Evolutionary conservation across 306 rosid species (phyloP).

Genomic region (Gillenia trifoliata): DNA sequence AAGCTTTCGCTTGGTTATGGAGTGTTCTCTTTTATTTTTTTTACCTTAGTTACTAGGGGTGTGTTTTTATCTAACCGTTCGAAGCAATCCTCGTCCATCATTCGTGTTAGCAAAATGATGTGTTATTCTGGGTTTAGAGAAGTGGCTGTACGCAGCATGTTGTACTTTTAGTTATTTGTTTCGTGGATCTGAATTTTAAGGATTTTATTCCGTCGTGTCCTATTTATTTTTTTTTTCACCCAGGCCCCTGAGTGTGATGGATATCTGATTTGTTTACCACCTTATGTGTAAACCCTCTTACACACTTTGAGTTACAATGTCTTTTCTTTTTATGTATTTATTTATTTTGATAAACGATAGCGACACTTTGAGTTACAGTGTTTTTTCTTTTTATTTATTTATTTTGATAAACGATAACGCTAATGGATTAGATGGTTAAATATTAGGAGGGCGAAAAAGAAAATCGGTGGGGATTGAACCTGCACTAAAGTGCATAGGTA

Average conservation of each 20-base stretch:
- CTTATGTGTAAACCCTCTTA: not conserved
- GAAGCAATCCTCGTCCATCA: constrained; percentile 16
- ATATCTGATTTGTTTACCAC: not conserved
- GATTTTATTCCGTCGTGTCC: not conserved
- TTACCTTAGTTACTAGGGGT: constrained; percentile 6
- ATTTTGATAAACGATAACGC: no score
- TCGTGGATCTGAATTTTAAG: constrained; percentile 20
- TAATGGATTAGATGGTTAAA: no score
- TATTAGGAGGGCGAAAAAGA: no score
- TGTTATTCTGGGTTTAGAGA: constrained; percentile 17
- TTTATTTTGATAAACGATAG: no score
- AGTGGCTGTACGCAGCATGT: constrained; percentile 23
- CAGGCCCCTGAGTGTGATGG: not conserved
- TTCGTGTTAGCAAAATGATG: constrained; percentile 25
- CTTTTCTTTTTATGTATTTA: no score
- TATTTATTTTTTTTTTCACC: no score
- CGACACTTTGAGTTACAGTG: no score
- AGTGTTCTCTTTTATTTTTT: not conserved
- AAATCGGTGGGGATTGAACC: no score
- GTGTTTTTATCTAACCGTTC: constrained; percentile 25
- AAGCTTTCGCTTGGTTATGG: constrained; percentile 14
- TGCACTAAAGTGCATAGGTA: no score
- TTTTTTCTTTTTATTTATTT: no score
- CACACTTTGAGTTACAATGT: not conserved
- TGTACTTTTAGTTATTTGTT: constrained; percentile 29